Base-by-base conservation (phyloP, 805 yeast species). In the Ogataea methylovora region DNA sequence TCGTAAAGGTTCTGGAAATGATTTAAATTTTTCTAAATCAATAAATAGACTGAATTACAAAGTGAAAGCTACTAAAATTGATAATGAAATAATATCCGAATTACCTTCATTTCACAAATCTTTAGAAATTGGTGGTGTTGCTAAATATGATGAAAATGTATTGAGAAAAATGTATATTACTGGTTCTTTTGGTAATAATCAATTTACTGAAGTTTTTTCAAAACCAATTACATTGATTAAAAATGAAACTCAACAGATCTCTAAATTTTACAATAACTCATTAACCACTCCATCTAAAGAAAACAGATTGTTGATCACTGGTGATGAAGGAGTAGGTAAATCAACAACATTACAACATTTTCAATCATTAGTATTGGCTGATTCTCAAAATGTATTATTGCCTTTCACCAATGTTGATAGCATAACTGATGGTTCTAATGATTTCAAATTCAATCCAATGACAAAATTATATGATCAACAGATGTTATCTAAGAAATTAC, bases 261-360 rank as follows among this genome's bases (percentile, higher is more conserved):
- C 60, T 17, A 49, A 60, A 1, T 56, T 76, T 30, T 48, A 76
- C 9, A 39, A 57, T 13, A 54, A 55, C 6, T 52, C 70, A 18
- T 40, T 46, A 3, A 33, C 39, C 0, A 30, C 62, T 0, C 49
- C 69, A 0, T 53, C 70, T 1, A 46, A 45, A 11, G 43, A 57
- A 10, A 80, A 76, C 49, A 67, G 80, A 45, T 46, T 70, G 21
- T 61, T 78, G 21, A 40, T 85, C n/a, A 53, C 72, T 15, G 95
- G 95, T 28, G 78, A 71, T 36, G 59, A 72, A 29, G 95, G 95
- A 32, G 67, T 73, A 9, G 97, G 97, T 7, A 88, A 87, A 61
- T 73, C 90, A 3, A 73, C 85, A 0, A 49, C 79, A 25, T 47
- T 87, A 30, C 56, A 88, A 0, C 95, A 87, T 55, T 65, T 79